Evolutionary conservation across 2,329 filamentous ascomycete genomes (phyloP).

Genomic region (Diaporthe destruens): DNA sequence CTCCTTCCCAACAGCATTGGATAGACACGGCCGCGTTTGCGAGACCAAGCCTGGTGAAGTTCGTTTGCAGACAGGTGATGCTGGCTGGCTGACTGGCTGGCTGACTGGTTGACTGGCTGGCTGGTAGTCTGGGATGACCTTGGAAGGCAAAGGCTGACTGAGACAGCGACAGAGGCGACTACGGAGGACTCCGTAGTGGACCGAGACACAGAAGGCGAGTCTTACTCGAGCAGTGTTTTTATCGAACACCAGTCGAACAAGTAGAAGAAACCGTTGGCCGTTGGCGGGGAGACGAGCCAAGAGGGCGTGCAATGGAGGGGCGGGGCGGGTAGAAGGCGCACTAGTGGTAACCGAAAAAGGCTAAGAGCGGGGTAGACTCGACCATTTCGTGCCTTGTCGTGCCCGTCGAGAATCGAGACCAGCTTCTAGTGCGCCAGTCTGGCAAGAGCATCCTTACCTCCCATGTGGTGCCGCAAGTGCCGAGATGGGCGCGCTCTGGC

Average conservation of each 20-base stretch:
- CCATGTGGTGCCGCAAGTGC: slow-evolving; percentile 23
- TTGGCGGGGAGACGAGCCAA: slow-evolving; percentile 30
- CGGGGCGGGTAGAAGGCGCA: background rate
- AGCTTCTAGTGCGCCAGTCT: background rate
- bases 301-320: background rate
- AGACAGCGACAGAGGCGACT: background rate
- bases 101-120: background rate
- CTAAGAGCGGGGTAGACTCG: slow-evolving; percentile 16
- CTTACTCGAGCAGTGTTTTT: background rate
- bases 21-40: background rate
- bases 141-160: background rate
- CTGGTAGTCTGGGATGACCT: background rate
- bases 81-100: background rate
- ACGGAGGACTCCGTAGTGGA: too few species aligned
- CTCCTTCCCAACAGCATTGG: background rate
- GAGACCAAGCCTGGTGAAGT: background rate
- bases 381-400: background rate
- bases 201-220: background rate
- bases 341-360: background rate
- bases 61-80: background rate
- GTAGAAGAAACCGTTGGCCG: background rate
- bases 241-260: background rate
- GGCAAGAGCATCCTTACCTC: slow-evolving; percentile 18
- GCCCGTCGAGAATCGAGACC: background rate
- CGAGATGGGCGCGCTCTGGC: slow-evolving; percentile 8